Evolutionary conservation across 1,284 basidiomycete genomes (phyloP).

Genomic region (Apiotrichum domesticum): DNA sequence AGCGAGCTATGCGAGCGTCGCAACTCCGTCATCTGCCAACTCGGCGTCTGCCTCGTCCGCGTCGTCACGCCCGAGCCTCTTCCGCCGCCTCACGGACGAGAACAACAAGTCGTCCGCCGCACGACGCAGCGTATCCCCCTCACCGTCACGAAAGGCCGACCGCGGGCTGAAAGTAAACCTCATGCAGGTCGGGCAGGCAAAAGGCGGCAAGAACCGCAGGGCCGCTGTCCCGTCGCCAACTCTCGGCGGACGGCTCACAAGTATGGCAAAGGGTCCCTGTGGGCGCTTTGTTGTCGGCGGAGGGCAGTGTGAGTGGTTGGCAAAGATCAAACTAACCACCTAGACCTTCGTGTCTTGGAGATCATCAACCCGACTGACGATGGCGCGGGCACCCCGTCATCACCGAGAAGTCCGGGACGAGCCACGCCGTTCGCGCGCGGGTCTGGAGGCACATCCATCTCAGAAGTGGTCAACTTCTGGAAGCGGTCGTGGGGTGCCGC

Average conservation of each 20-base stretch:
- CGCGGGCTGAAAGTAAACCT: constrained; percentile 30
- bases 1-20: neutral
- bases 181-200: constrained; percentile 13
- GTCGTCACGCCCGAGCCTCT: neutral
- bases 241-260: constrained; percentile 27
- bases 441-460: constrained; percentile 33
- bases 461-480: constrained; percentile 46
- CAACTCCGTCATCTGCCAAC: neutral
- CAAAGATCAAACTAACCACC: constrained; percentile 6
- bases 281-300: constrained; percentile 42
- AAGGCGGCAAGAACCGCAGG: constrained; percentile 1
- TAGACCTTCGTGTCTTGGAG: constrained; percentile 39
- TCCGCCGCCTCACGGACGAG: neutral
- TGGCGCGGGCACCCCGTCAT: neutral
- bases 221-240: constrained; percentile 17
- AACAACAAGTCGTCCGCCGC: neutral
- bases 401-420: neutral
- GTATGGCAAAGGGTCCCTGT: constrained; percentile 40
- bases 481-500: constrained; percentile 36
- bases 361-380: constrained; percentile 20
- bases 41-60: neutral
- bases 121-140: neutral
- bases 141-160: constrained; percentile 7
- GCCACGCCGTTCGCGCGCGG: constrained; percentile 28
- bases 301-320: constrained; percentile 36